Evolutionary conservation across 306 rosid species (phyloP), one percentile per base, ranked within the genome.

Genomic region (Lithocarpus polystachyus): DNA sequence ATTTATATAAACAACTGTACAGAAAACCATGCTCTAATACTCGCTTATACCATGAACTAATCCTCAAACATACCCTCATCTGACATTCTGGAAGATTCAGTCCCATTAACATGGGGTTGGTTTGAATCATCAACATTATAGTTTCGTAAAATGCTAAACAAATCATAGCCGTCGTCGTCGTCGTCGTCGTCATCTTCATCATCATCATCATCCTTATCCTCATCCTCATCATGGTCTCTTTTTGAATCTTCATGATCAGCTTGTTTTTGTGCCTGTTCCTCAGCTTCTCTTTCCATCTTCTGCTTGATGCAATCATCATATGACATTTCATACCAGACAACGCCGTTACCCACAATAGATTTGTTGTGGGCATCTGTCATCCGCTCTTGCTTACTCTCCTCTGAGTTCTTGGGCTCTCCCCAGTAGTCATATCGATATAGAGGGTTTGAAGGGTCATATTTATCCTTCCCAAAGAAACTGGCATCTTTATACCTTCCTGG

Each of bases 351-450:
- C 73, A 95, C 96, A 19, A 95, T 92, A n/a, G 92, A 73, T 84
- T 90, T 91, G 90, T 93, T 93, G 87, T 93, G 99, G 54, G 85
- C 84, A 64, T 91, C 97, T 1, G 87, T 81, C 89, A 88, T 82
- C 80, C 97, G 76, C 77, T 90, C 90, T 88, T 83, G 90, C 84
- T 86, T 89, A 85, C 98, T 91, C 90, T 93, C 91, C 72, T 95
- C 99, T 17, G 99, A 95, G 83, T 93, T 91, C 88, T 95, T 90
- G 61, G 98, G 99, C 72, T 92, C 99, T 26, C 98, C 99, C 99
- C 99, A 93, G 57, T 93, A 91, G 83, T 93, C 99, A 71, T 89
- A 90, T 12, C 97, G 95, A 73, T 93, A 90, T n/a, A 95, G 94
- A 80, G 97, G 87, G 71, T 80, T 95, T 43, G 83, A 29, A 1